phyloP scores from a whole-genome alignment of 345 rosid species.

The Citrus trifoliata region DNA sequence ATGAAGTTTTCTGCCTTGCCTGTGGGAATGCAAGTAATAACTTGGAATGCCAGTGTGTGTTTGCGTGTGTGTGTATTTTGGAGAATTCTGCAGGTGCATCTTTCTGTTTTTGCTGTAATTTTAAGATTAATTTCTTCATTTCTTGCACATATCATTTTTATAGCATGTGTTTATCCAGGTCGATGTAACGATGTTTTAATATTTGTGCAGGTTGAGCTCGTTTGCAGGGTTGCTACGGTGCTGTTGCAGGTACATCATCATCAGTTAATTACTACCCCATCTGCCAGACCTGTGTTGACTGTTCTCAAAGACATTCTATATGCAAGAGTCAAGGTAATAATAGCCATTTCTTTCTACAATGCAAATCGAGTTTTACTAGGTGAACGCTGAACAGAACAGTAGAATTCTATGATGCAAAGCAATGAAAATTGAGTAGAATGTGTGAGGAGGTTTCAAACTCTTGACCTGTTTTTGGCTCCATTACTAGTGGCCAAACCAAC shows the following conservation, averaged over 20 bases:
- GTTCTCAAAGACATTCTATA: constrained; percentile 66
- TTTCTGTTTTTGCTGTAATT: background rate
- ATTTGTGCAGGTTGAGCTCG: constrained; percentile 70
- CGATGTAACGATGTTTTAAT: background rate
- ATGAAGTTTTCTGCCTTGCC: background rate
- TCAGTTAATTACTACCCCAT: constrained; percentile 76
- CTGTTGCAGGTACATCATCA: constrained; percentile 74
- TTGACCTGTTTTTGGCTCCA: background rate
- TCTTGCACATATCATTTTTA: background rate
- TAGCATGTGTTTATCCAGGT: background rate
- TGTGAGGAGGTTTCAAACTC: background rate
- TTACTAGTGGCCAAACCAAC: background rate
- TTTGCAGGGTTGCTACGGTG: constrained; percentile 68
- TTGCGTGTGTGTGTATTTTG: background rate
- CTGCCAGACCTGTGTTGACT: constrained; percentile 71
- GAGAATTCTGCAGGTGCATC: background rate
- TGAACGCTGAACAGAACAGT: background rate
- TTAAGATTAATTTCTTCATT: background rate
- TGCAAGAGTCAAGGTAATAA: constrained; percentile 68
- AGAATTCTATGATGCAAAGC: background rate
- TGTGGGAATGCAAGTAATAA: background rate
- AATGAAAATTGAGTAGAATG: background rate
- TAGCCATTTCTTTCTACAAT: background rate
- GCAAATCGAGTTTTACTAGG: background rate
- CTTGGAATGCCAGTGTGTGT: background rate